A percentile compares a stretch with the other conserved stretches of the same genome.
phyloP scores from a whole-genome alignment of 257 asterid species.

The Verbascum thapsus region DNA sequence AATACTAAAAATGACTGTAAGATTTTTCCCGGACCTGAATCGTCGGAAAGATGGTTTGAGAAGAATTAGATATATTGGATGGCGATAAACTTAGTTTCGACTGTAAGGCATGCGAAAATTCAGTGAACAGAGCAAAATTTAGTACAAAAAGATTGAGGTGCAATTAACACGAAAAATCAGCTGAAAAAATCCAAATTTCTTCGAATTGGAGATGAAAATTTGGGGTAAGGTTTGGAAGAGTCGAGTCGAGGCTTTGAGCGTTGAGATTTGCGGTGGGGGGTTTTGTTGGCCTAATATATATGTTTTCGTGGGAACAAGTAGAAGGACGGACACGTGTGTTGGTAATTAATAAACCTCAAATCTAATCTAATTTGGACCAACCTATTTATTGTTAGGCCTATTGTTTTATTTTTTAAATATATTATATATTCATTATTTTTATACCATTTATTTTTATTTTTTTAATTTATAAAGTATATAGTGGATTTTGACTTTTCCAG shows the following conservation, averaged over 20 bases:
- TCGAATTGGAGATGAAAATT: conserved; percentile 17
- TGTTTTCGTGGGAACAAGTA: too few relatives aligned
- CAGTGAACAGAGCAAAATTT: conserved; percentile 34
- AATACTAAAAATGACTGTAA: conserved; percentile 3
- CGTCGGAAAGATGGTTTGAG: conserved; percentile 41
- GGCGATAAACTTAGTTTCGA: conserved; percentile 38
- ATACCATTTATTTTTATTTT: too few relatives aligned
- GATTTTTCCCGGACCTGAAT: conserved; percentile 51
- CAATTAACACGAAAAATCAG: conserved; percentile 28
- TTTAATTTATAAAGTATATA: too few relatives aligned
- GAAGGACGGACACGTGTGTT: too few relatives aligned
- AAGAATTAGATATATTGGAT: conserved; percentile 35
- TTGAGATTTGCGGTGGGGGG: conserved; percentile 6
- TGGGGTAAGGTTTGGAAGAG: conserved; percentile 20
- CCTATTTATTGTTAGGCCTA: too few relatives aligned
- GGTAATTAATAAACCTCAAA: too few relatives aligned
- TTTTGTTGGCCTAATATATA: conserved; percentile 5
- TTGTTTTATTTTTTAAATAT: too few relatives aligned
- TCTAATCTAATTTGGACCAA: too few relatives aligned
- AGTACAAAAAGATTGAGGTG: conserved; percentile 22
- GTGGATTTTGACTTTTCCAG: too few relatives aligned
- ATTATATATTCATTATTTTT: too few relatives aligned
- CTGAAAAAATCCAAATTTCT: conserved; percentile 15
- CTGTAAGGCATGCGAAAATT: conserved; percentile 41
- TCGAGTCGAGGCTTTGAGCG: conserved; percentile 21